A percentile compares a stretch with the other conserved stretches of the same genome.
These are phyloP conservation scores for Penstemon newberryi DNA, from an alignment of 257 asterid species.

Conservation along the genomic window DNA sequence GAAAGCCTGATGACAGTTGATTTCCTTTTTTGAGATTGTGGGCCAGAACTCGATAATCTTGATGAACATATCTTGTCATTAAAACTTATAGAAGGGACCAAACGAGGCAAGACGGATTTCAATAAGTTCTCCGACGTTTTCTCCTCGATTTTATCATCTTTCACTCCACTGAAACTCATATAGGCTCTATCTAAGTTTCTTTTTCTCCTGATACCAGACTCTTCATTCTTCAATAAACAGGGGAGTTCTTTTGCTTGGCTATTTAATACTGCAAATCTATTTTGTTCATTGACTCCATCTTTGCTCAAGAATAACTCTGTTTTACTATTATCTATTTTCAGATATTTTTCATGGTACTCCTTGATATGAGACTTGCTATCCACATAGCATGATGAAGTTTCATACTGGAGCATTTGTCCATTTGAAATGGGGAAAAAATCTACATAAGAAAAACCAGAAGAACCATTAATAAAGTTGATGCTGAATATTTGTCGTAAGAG, in stretches of 20 bases:
- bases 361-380: constrained; percentile 49
- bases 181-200: constrained; percentile 52
- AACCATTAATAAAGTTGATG: constrained; percentile 21
- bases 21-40: constrained; percentile 62
- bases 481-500: background rate
- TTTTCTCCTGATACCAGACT: constrained; percentile 41
- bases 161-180: constrained; percentile 54
- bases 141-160: constrained; percentile 52
- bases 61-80: constrained; percentile 57
- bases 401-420: constrained; percentile 52
- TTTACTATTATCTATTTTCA: constrained; percentile 48
- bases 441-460: constrained; percentile 24
- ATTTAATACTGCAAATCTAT: constrained; percentile 33
- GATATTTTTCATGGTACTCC: constrained; percentile 53
- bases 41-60: constrained; percentile 38
- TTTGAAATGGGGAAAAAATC: constrained; percentile 38
- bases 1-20: constrained; percentile 82
- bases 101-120: constrained; percentile 67
- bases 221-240: constrained; percentile 42
- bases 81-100: constrained; percentile 69
- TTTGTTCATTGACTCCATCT: constrained; percentile 44
- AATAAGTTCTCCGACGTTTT: constrained; percentile 51
- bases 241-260: constrained; percentile 36
- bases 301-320: constrained; percentile 29
- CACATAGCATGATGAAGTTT: constrained; percentile 53